These are phyloP conservation scores for Lycium barbarum DNA, from an alignment of 257 asterid genomes.

Conservation along the genomic window DNA sequence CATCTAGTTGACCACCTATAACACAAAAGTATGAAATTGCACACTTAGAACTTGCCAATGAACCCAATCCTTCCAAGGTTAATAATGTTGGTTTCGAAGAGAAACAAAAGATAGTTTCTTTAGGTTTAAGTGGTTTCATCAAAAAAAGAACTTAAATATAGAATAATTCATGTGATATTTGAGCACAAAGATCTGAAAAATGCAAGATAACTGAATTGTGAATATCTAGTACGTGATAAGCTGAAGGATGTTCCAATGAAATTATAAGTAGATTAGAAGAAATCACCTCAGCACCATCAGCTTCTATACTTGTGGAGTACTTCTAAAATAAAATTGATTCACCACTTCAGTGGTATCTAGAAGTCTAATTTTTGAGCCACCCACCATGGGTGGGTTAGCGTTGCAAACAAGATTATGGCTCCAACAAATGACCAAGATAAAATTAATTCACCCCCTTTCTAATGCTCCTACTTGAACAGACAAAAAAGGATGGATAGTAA, in stretches of 20 bases:
- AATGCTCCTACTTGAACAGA: neutral
- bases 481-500: neutral
- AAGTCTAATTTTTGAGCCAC: no score
- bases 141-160: neutral
- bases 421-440: no score
- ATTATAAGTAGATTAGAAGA: neutral
- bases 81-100: neutral
- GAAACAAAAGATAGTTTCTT: neutral
- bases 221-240: neutral
- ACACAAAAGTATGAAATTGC: constrained; percentile 11
- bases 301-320: neutral
- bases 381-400: no score
- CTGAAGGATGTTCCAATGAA: neutral
- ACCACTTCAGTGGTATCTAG: neutral
- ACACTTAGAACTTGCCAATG: constrained; percentile 26
- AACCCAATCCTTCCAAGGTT: constrained; percentile 6
- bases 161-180: neutral
- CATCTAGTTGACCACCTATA: constrained; percentile 42
- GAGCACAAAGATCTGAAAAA: constrained; percentile 17
- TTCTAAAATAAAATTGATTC: neutral
- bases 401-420: no score
- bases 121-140: constrained; percentile 13
- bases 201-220: neutral
- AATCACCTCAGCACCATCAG: neutral
- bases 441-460: neutral